Percentiles rank a stretch among this genome's conserved stretches.
Evolutionary conservation across 148 eudicot species (phyloP).

Genomic region (Dianthus caryophyllus): DNA sequence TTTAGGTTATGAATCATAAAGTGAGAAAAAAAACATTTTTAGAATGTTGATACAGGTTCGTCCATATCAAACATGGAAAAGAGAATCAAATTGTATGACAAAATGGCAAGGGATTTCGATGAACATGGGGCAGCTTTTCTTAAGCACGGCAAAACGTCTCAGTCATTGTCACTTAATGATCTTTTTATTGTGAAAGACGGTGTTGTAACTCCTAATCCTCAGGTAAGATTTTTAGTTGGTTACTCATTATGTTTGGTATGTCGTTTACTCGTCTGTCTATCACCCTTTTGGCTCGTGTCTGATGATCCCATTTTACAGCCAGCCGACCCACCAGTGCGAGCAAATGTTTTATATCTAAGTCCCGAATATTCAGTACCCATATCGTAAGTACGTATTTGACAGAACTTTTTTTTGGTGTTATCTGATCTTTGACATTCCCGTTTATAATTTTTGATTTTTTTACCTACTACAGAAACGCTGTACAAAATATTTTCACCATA

Average conservation of each 20-base stretch:
- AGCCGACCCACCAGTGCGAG: slow-evolving; percentile 91
- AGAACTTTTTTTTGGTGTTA: neutral
- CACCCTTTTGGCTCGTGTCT: slow-evolving; percentile 7
- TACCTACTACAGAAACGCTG: slow-evolving; percentile 62
- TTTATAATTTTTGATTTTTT: slow-evolving; percentile 15
- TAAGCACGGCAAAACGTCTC: slow-evolving; percentile 84
- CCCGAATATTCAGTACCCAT: slow-evolving; percentile 64
- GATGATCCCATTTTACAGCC: slow-evolving; percentile 43
- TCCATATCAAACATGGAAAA: slow-evolving; percentile 41
- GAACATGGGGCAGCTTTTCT: slow-evolving; percentile 80
- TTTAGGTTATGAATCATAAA: neutral
- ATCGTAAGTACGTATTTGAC: slow-evolving; percentile 45
- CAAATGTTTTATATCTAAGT: slow-evolving; percentile 76
- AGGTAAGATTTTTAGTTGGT: slow-evolving; percentile 42
- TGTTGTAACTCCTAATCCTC: slow-evolving; percentile 56
- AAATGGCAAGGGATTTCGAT: slow-evolving; percentile 77
- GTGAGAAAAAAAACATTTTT: neutral
- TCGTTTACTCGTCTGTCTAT: neutral
- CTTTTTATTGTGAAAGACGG: slow-evolving; percentile 63
- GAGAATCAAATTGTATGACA: slow-evolving; percentile 61
- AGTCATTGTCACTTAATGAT: slow-evolving; percentile 80
- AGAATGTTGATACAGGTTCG: slow-evolving; percentile 30
- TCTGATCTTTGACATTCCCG: neutral
- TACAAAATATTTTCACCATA: slow-evolving; percentile 51
- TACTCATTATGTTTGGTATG: neutral